A percentile compares a stretch with the other conserved stretches of the same genome.
Conservation (phyloP, 768 basidiomycete species). For the Asterophora parasitica region DNA sequence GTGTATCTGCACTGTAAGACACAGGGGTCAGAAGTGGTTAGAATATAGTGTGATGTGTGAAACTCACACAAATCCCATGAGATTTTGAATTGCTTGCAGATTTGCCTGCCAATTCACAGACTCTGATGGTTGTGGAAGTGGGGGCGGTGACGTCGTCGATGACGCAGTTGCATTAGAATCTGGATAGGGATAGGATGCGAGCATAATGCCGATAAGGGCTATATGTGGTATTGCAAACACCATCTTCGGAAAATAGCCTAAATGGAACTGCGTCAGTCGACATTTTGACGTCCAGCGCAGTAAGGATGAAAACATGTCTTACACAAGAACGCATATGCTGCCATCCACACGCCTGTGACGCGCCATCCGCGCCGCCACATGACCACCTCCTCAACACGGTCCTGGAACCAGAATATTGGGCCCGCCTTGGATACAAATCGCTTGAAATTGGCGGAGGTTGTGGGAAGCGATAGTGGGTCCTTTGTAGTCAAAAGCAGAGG, state of each 20-base stretch:
- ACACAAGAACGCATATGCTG: slow-evolving; percentile 78
- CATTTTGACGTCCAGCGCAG: background rate
- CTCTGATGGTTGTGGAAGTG: slow-evolving; percentile 39
- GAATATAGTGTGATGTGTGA: background rate
- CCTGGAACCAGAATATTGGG: slow-evolving; percentile 86
- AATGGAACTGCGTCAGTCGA: background rate
- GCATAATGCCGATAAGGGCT: slow-evolving; percentile 56
- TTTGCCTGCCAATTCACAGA: slow-evolving; percentile 57
- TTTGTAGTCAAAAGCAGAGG: slow-evolving; percentile 48
- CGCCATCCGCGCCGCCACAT: slow-evolving; percentile 78
- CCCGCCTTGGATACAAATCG: slow-evolving; percentile 74
- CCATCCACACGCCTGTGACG: slow-evolving; percentile 70
- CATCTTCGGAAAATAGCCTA: slow-evolving; percentile 76
- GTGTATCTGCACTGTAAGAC: slow-evolving; percentile 49
- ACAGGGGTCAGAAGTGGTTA: too few relatives aligned
- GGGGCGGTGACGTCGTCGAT: slow-evolving; percentile 20
- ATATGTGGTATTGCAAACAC: slow-evolving; percentile 67
- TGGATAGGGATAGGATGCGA: slow-evolving; percentile 56
- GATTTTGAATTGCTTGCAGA: background rate
- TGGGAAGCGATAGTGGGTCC: slow-evolving; percentile 73
- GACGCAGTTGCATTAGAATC: slow-evolving; percentile 14
- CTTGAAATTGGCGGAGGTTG: slow-evolving; percentile 75
- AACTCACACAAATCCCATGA: background rate
- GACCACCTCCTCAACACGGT: slow-evolving; percentile 79
- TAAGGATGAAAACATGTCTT: slow-evolving; percentile 19